phyloP scores from a whole-genome alignment of 768 basidiomycete genomes.

The Nidula microcarpa region DNA sequence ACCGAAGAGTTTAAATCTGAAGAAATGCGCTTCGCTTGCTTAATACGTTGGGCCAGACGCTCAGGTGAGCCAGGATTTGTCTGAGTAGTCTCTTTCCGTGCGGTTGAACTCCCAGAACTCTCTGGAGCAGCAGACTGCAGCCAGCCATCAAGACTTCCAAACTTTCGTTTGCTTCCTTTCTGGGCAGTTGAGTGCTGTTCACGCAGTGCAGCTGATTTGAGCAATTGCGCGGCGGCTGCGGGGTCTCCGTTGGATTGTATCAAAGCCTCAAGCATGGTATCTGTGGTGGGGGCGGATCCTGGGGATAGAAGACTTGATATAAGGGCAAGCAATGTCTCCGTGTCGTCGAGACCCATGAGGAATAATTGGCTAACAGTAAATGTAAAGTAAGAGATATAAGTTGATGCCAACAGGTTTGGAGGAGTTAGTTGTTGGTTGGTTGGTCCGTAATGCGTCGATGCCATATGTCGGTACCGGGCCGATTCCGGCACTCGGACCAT shows the following conservation, averaged over 20 bases:
- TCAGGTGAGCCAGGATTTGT: no score
- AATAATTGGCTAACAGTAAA: no score
- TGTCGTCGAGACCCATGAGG: conserved; percentile 32
- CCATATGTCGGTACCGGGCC: no score
- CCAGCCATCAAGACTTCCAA: conserved; percentile 53
- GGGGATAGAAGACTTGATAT: conserved; percentile 55
- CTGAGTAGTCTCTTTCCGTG: no score
- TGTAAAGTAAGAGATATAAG: no score
- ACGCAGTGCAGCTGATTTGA: not conserved
- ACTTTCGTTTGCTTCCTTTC: conserved; percentile 39
- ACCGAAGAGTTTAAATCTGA: not conserved
- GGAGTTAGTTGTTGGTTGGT: no score
- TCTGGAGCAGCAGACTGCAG: conserved; percentile 28
- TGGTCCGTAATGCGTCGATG: no score
- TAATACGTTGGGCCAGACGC: no score
- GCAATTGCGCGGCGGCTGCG: conserved; percentile 41
- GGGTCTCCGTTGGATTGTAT: conserved; percentile 52
- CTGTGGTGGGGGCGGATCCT: conserved; percentile 17
- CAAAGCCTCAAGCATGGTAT: conserved; percentile 55
- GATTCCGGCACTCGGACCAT: no score
- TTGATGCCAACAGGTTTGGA: no score
- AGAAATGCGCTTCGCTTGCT: not conserved
- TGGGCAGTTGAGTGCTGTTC: no score
- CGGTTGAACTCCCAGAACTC: conserved; percentile 1
- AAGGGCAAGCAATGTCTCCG: conserved; percentile 65